These are phyloP conservation scores for Talaromyces sp. DNA, from an alignment of 2,329 filamentous ascomycete genomes.

Conservation along the genomic window DNA sequence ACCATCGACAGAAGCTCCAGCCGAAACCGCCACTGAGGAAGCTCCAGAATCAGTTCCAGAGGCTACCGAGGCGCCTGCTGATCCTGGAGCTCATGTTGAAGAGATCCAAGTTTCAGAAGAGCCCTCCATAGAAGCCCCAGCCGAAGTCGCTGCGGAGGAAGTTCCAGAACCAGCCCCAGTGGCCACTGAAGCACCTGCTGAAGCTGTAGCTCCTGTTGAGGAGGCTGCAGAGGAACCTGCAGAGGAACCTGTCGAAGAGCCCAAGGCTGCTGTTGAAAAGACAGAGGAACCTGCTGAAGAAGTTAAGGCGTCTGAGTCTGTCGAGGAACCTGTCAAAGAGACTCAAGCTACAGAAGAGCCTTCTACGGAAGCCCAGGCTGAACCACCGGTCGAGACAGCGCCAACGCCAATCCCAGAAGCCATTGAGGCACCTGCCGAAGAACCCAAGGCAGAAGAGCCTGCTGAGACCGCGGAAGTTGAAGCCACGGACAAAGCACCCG, in stretches of 20 bases:
- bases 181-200: background rate
- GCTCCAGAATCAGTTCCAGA: background rate
- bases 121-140: background rate
- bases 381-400: background rate
- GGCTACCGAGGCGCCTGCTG: background rate
- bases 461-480: background rate
- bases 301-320: background rate
- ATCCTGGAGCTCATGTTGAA: background rate
- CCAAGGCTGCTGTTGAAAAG: background rate
- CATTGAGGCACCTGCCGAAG: background rate
- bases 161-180: background rate
- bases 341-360: background rate
- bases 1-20: background rate
- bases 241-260: background rate
- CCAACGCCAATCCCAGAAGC: background rate
- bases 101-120: background rate
- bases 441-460: background rate
- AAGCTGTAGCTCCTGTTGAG: background rate
- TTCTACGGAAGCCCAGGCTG: background rate
- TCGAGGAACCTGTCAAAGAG: background rate
- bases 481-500: slow-evolving; percentile 2
- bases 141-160: background rate
- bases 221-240: background rate
- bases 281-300: background rate
- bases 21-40: background rate